phyloP scores from a whole-genome alignment of 495 filamentous ascomycete genomes.

The Eremomyces bilateralis region DNA sequence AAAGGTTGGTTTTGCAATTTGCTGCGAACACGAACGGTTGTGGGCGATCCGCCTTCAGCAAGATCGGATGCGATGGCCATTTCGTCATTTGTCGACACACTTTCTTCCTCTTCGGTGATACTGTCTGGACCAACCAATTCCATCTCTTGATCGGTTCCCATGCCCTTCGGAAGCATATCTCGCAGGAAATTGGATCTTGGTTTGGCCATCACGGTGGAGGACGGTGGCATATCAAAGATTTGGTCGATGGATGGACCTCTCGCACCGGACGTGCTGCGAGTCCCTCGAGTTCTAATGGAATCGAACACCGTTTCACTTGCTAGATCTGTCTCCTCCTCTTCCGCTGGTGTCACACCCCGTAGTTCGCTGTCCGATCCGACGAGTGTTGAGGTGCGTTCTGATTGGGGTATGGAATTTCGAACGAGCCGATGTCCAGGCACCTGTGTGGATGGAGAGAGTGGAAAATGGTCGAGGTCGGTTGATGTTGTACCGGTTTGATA shows the following conservation, averaged over 20 bases:
- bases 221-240: slow-evolving; percentile 64
- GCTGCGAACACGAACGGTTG: slow-evolving; percentile 3
- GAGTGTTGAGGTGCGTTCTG: slow-evolving; percentile 62
- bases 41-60: slow-evolving; percentile 6
- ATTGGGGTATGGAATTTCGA: slow-evolving; percentile 22
- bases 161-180: slow-evolving; percentile 18
- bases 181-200: slow-evolving; percentile 37
- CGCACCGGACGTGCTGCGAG: slow-evolving; percentile 27
- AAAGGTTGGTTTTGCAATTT: too few species aligned
- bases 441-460: slow-evolving; percentile 1
- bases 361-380: slow-evolving; percentile 58
- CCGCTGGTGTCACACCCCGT: slow-evolving; percentile 49
- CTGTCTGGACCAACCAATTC: background rate
- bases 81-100: slow-evolving; percentile 21
- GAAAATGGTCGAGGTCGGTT: slow-evolving; percentile 5
- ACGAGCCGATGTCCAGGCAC: slow-evolving; percentile 1
- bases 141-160: background rate
- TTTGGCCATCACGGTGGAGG: slow-evolving; percentile 19
- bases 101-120: slow-evolving; percentile 40
- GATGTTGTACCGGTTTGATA: too few species aligned
- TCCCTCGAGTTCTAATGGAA: slow-evolving; percentile 65
- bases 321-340: slow-evolving; percentile 72
- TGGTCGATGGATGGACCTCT: slow-evolving; percentile 49
- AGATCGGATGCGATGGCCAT: background rate
- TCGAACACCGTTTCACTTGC: slow-evolving; percentile 84